phyloP scores from a whole-genome alignment of 2,329 filamentous ascomycete species.

The Pyricularia grisea region DNA sequence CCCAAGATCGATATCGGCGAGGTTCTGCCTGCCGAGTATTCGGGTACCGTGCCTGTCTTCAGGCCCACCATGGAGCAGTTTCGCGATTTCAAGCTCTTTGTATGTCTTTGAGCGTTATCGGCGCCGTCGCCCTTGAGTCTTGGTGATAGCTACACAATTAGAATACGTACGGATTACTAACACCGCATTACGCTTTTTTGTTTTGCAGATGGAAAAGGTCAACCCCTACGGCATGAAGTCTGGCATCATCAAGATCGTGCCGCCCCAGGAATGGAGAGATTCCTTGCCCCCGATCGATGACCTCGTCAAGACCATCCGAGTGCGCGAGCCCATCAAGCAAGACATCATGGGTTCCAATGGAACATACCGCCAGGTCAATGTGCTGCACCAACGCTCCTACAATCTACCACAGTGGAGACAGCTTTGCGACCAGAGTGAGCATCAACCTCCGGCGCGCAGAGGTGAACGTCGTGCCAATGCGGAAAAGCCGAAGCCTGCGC shows the following conservation, averaged over 20 bases:
- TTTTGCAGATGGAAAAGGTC: slow-evolving; percentile 61
- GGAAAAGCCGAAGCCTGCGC: slow-evolving; percentile 35
- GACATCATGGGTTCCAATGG: slow-evolving; percentile 95
- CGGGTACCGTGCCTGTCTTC: slow-evolving; percentile 87
- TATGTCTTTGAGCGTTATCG: slow-evolving; percentile 26
- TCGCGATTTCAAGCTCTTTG: slow-evolving; percentile 83
- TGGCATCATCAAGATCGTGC: slow-evolving; percentile 92
- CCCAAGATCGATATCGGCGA: slow-evolving; percentile 56
- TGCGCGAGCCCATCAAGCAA: slow-evolving; percentile 96
- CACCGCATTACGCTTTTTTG: not conserved
- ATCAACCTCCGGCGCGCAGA: slow-evolving; percentile 86
- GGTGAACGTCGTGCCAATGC: slow-evolving; percentile 66
- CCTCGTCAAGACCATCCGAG: slow-evolving; percentile 79
- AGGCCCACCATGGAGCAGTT: slow-evolving; percentile 94
- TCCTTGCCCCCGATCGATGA: slow-evolving; percentile 71
- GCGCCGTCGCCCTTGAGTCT: not conserved
- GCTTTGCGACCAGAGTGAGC: slow-evolving; percentile 87
- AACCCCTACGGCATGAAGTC: slow-evolving; percentile 96
- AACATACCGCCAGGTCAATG: slow-evolving; percentile 93
- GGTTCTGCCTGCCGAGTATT: slow-evolving; percentile 79
- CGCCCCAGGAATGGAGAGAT: slow-evolving; percentile 87
- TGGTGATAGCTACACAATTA: not conserved
- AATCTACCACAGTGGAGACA: slow-evolving; percentile 94
- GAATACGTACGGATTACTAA: not conserved
- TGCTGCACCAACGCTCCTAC: slow-evolving; percentile 91